Evolutionary conservation across 1,284 basidiomycete genomes (phyloP).

Genomic region (Puccinia horiana): DNA sequence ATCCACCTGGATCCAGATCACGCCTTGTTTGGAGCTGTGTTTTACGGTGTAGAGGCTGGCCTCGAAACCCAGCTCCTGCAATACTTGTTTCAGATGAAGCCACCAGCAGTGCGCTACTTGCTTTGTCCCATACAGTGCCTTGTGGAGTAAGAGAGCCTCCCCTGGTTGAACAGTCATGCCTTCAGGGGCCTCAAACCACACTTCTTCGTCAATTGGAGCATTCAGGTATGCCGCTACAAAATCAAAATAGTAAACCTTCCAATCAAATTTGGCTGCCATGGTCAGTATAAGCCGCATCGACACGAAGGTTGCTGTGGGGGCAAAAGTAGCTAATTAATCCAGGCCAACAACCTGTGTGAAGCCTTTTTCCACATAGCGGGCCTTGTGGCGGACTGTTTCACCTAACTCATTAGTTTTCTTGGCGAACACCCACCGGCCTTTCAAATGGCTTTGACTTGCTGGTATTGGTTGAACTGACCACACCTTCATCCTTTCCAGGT

Average conservation of each 20-base stretch:
- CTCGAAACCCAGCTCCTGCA: background rate
- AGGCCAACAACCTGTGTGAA: background rate
- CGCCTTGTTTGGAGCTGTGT: background rate
- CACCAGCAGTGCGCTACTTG: conserved; percentile 3
- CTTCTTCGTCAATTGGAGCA: background rate
- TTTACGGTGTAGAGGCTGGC: background rate
- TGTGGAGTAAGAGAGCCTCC: background rate
- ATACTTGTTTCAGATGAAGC: background rate
- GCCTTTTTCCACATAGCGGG: background rate
- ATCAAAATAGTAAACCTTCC: background rate
- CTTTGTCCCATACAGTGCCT: conserved; percentile 2
- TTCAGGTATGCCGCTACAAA: background rate
- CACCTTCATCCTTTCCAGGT: background rate
- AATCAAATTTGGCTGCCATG: background rate
- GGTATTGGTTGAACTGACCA: background rate
- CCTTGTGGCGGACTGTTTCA: background rate
- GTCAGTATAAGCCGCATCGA: background rate
- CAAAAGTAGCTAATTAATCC: background rate
- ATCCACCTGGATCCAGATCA: background rate
- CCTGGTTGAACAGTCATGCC: background rate
- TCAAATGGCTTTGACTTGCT: background rate
- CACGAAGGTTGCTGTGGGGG: background rate
- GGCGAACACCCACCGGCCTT: background rate
- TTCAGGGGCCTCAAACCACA: background rate
- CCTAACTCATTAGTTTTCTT: background rate